Percentiles rank a stretch among this genome's conserved stretches.
Evolutionary conservation across 208 protist genomes (phyloP).

Genomic region (Acanthamoeba sp.): DNA sequence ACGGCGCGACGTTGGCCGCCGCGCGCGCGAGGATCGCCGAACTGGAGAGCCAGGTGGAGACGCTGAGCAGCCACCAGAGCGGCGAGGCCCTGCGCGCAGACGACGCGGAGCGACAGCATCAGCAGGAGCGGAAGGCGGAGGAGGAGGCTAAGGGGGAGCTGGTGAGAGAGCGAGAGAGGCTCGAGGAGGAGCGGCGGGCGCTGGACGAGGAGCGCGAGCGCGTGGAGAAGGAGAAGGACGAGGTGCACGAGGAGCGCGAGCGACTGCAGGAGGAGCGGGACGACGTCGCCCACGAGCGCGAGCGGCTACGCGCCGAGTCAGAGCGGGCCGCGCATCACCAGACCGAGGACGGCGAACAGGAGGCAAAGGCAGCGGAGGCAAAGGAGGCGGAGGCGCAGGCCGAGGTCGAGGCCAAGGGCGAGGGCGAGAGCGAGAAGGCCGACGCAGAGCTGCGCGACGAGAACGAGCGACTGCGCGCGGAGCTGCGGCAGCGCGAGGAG

Average conservation of each 20-base stretch:
- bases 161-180: background rate
- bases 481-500: background rate
- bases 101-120: background rate
- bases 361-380: background rate
- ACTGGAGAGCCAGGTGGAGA: background rate
- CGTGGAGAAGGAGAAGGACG: background rate
- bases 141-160: background rate
- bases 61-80: background rate
- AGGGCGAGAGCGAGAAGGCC: background rate
- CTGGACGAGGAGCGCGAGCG: background rate
- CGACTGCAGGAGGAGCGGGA: background rate
- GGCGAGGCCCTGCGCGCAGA: background rate
- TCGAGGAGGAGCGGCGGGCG: background rate
- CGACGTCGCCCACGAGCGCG: background rate
- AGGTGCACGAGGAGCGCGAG: background rate
- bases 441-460: background rate
- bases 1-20: background rate
- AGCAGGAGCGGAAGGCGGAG: background rate
- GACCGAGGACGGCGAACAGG: background rate
- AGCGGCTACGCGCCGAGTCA: background rate
- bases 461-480: background rate
- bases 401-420: background rate
- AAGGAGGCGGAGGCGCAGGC: background rate
- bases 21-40: constrained; percentile 37
- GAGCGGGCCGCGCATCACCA: background rate